Evolutionary conservation across 768 basidiomycete genomes (phyloP).

Genomic region (button mushroom (Agaricus bisporus)): DNA sequence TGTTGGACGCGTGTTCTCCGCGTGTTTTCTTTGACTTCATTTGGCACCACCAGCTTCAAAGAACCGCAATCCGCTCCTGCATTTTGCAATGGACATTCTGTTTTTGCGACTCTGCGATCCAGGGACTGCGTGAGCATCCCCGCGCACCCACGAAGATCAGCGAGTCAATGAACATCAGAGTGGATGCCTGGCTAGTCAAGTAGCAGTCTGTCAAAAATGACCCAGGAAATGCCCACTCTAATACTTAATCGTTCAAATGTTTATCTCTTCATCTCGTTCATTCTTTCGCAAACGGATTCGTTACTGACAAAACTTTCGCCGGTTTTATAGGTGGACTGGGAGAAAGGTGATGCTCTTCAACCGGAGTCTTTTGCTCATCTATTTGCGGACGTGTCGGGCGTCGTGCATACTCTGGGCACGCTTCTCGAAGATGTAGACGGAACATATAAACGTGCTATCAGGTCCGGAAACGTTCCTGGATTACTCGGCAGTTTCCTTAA

Average conservation of each 20-base stretch:
- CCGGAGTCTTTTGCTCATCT: conserved; percentile 69
- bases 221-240: not conserved
- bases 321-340: conserved; percentile 74
- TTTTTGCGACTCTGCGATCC: not conserved
- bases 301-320: conserved; percentile 2
- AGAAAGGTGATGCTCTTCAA: conserved; percentile 72
- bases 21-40: no score
- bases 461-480: conserved; percentile 47
- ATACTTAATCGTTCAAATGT: not conserved
- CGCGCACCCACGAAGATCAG: no score
- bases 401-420: conserved; percentile 92
- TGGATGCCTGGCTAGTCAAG: no score
- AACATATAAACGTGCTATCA: conserved; percentile 72
- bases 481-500: conserved; percentile 40
- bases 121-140: not conserved
- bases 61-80: no score
- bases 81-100: no score
- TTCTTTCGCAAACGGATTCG: not conserved
- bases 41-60: no score
- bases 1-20: not conserved
- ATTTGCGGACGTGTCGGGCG: conserved; percentile 60
- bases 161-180: no score
- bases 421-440: conserved; percentile 62
- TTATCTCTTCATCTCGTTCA: not conserved
- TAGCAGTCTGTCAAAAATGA: not conserved